Conservation (phyloP, 495 filamentous ascomycete species). For the Podospora didyma region DNA sequence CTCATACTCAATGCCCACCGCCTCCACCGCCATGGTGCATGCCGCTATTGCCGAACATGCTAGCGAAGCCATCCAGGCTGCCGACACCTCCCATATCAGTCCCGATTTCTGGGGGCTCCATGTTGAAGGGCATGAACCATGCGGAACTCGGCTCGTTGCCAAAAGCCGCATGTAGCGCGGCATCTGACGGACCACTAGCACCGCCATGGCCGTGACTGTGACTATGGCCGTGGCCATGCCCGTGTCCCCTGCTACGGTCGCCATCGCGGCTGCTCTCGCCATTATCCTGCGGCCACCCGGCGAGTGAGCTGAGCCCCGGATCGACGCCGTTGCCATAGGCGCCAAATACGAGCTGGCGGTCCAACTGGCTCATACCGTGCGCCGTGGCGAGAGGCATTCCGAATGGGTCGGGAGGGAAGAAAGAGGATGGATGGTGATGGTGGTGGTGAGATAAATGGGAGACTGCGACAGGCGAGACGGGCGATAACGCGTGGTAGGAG, state of each 20-base stretch:
- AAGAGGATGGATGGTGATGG: conserved; percentile 28
- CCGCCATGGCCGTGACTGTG: conserved; percentile 1
- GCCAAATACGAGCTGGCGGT: conserved; percentile 74
- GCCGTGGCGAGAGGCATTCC: conserved; percentile 29
- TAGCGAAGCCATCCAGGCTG: conserved; percentile 32
- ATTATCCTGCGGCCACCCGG: conserved; percentile 19
- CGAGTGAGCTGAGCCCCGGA: conserved; percentile 10
- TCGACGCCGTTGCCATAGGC: conserved; percentile 55
- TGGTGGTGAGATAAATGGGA: conserved; percentile 31
- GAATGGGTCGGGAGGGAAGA: conserved; percentile 46
- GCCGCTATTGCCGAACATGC: conserved; percentile 33
- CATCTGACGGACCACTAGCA: conserved; percentile 7
- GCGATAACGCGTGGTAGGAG: conserved; percentile 43
- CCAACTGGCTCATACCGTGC: conserved; percentile 56
- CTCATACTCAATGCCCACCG: conserved; percentile 10
- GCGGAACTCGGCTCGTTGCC: conserved; percentile 58
- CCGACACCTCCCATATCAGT: conserved; percentile 42
- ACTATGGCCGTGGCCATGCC: conserved; percentile 9
- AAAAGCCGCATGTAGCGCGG: conserved; percentile 26
- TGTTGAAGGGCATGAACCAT: conserved; percentile 95
- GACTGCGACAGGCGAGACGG: conserved; percentile 41
- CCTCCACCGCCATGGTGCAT: conserved; percentile 22
- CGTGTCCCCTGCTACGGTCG: conserved; percentile 6
- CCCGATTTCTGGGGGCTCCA: conserved; percentile 65
- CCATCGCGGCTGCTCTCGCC: conserved; percentile 10